phyloP scores from a whole-genome alignment of 495 filamentous ascomycete genomes.

The Neurospora tetrasperma region DNA sequence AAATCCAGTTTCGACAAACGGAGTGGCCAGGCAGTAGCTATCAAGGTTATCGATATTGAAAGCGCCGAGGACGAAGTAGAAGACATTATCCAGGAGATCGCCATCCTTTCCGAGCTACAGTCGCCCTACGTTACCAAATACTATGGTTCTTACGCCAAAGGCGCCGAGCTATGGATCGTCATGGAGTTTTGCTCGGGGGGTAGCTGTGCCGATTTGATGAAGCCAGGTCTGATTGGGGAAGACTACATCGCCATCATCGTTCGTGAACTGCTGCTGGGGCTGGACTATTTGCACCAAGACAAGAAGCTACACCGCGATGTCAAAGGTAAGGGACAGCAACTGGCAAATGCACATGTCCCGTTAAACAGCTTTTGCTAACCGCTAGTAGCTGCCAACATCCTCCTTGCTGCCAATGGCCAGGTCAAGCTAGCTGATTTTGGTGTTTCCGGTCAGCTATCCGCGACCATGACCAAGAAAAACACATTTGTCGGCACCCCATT shows the following conservation, averaged over 20 bases:
- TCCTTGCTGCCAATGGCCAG: constrained; percentile 79
- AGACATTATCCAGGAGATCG: constrained; percentile 97
- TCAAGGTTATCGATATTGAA: constrained; percentile 97
- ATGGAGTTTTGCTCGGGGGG: constrained; percentile 95
- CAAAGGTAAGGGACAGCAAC: constrained; percentile 53
- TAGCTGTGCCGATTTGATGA: constrained; percentile 83
- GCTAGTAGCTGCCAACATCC: constrained; percentile 69
- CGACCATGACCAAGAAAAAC: constrained; percentile 99
- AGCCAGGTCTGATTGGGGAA: constrained; percentile 83
- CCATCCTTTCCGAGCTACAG: constrained; percentile 86
- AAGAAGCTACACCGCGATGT: constrained; percentile 96
- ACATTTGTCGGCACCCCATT: constrained; percentile 98
- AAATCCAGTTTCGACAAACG: constrained; percentile 63
- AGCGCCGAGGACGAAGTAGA: constrained; percentile 97
- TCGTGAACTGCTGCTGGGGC: constrained; percentile 74
- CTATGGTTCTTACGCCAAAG: constrained; percentile 89
- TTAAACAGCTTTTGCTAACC: neutral
- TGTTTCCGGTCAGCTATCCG: constrained; percentile 91
- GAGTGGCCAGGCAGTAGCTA: constrained; percentile 78
- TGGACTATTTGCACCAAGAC: constrained; percentile 89
- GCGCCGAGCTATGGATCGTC: constrained; percentile 93
- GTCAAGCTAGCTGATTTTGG: constrained; percentile 98
- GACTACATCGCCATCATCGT: constrained; percentile 92
- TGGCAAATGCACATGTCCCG: neutral
- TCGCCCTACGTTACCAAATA: constrained; percentile 96